These are phyloP conservation scores for Kodamaea anthophila DNA, from an alignment of 1,139 yeast species.

Conservation along the genomic window DNA sequence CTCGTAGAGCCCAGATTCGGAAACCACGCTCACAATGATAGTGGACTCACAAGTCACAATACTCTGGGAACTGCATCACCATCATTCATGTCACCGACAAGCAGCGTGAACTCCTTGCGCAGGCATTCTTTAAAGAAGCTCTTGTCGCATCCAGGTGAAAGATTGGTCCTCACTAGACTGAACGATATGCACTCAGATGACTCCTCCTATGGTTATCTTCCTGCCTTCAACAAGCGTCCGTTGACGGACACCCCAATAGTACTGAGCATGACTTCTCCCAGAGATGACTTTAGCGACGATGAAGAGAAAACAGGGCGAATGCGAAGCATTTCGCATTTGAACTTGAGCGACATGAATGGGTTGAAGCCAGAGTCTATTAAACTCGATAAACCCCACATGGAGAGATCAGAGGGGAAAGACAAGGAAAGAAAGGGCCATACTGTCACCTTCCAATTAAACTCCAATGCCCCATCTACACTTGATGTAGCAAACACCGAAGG, in stretches of 20 bases:
- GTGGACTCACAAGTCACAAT: constrained; percentile 12
- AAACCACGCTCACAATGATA: background rate
- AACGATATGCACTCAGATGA: constrained; percentile 23
- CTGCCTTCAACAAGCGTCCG: constrained; percentile 64
- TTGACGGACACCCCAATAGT: constrained; percentile 67
- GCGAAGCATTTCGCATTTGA: constrained; percentile 40
- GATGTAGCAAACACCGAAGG: background rate
- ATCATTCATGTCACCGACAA: constrained; percentile 4
- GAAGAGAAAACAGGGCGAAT: constrained; percentile 22
- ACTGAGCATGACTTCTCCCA: constrained; percentile 51
- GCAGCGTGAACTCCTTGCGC: constrained; percentile 6
- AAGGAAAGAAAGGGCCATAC: background rate
- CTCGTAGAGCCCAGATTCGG: constrained; percentile 2
- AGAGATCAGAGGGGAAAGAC: background rate
- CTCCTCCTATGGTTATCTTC: constrained; percentile 26
- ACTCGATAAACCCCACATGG: background rate
- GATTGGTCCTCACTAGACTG: constrained; percentile 17
- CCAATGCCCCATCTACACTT: too few relatives aligned
- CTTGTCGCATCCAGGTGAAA: constrained; percentile 14
- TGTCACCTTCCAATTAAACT: background rate
- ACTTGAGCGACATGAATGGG: constrained; percentile 27
- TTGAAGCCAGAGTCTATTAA: background rate
- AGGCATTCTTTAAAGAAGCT: constrained; percentile 11
- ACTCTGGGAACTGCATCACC: constrained; percentile 10
- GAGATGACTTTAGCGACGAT: constrained; percentile 27